Conservation (phyloP, 1,284 basidiomycete genomes). For the Ceratobasidium sp. region DNA sequence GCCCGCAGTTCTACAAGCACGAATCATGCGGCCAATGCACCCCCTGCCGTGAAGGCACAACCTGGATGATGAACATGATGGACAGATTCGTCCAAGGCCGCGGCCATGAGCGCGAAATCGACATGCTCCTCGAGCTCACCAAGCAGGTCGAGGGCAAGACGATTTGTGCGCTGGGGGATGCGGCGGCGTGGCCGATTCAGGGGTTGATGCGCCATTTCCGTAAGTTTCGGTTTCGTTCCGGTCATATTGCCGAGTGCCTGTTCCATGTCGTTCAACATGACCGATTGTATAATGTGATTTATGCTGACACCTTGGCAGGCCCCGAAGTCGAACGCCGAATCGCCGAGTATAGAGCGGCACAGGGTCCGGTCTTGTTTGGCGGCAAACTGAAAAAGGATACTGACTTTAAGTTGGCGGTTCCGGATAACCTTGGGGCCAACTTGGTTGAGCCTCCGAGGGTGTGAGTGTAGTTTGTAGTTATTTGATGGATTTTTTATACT, state of each 20-base stretch:
- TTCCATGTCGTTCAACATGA: too few relatives aligned
- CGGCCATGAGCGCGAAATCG: slow-evolving; percentile 91
- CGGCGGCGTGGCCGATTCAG: slow-evolving; percentile 98
- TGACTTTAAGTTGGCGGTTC: slow-evolving; percentile 75
- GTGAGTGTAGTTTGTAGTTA: neutral
- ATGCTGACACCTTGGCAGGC: too few relatives aligned
- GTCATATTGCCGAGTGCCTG: too few relatives aligned
- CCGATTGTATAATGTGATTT: too few relatives aligned
- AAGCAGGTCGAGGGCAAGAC: slow-evolving; percentile 84
- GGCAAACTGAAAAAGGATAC: slow-evolving; percentile 76
- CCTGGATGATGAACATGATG: slow-evolving; percentile 99
- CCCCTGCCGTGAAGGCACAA: slow-evolving; percentile 94
- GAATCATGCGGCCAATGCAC: slow-evolving; percentile 99
- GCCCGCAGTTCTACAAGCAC: slow-evolving; percentile 88
- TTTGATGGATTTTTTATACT: too few relatives aligned
- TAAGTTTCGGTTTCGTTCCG: slow-evolving; percentile 44
- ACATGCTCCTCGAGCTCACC: slow-evolving; percentile 94
- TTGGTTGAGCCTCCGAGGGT: slow-evolving; percentile 48
- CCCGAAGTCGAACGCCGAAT: slow-evolving; percentile 92
- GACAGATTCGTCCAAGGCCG: slow-evolving; percentile 88
- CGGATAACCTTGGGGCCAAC: slow-evolving; percentile 77
- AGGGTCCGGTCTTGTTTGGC: slow-evolving; percentile 90
- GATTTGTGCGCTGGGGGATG: slow-evolving; percentile 96
- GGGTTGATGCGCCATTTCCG: slow-evolving; percentile 97
- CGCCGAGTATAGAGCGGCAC: slow-evolving; percentile 72